Evolutionary conservation across 805 yeast genomes (phyloP).

Genomic region (Ogataea corticis): DNA sequence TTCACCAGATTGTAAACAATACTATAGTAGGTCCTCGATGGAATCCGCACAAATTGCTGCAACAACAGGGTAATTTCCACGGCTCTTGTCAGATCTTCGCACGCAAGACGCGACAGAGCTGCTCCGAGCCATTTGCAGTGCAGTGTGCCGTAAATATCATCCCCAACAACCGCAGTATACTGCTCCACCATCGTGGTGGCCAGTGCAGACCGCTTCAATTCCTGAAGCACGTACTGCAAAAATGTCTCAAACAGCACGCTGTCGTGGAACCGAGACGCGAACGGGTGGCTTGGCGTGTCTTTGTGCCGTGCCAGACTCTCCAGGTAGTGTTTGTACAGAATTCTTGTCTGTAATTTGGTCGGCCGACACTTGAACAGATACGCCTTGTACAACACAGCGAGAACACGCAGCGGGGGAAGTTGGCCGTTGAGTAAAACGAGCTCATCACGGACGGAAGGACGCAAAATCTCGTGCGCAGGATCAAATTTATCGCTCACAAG

Average conservation of each 20-base stretch:
- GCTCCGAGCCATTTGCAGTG: constrained; percentile 10
- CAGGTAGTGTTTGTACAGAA: constrained; percentile 11
- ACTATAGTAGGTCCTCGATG: constrained; percentile 17
- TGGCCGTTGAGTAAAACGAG: constrained; percentile 3
- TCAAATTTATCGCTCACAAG: constrained; percentile 5
- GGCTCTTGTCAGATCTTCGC: constrained; percentile 13
- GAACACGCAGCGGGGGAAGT: constrained; percentile 8
- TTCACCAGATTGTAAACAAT: constrained; percentile 19
- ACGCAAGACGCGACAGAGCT: constrained; percentile 13
- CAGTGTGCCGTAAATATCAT: constrained; percentile 4
- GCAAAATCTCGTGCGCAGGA: constrained; percentile 9
- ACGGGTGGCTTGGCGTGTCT: constrained; percentile 18
- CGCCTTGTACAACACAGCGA: constrained; percentile 11
- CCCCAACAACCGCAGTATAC: constrained; percentile 2
- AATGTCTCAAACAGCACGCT: constrained; percentile 21
- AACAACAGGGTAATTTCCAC: constrained; percentile 9
- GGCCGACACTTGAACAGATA: constrained; percentile 8
- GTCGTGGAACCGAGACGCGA: constrained; percentile 17
- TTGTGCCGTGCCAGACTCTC: not conserved
- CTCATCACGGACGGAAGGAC: constrained; percentile 18
- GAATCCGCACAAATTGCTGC: constrained; percentile 3
- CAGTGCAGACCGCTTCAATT: constrained; percentile 12
- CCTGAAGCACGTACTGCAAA: constrained; percentile 12
- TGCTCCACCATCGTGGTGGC: constrained; percentile 11
- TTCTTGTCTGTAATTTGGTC: constrained; percentile 11